Conservation (phyloP, 2,329 filamentous ascomycete genomes). For the Karstenula rhodostoma region DNA sequence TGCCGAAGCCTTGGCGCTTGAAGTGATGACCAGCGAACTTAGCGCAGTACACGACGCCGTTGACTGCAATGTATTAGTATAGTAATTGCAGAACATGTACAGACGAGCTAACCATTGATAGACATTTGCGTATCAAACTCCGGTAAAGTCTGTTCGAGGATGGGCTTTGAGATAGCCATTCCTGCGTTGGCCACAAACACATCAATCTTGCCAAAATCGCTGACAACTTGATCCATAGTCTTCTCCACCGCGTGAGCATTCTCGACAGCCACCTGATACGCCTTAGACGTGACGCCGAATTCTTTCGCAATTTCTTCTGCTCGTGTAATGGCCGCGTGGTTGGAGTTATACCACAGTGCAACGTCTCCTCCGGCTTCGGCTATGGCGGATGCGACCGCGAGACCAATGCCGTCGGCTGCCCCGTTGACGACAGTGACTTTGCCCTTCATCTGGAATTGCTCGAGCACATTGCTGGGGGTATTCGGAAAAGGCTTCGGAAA, state of each 20-base stretch:
- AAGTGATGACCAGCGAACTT: constrained; percentile 54
- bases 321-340: constrained; percentile 61
- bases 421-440: constrained; percentile 55
- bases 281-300: constrained; percentile 63
- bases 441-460: constrained; percentile 46
- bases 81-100: not conserved
- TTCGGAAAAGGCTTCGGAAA: constrained; percentile 34
- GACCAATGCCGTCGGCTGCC: constrained; percentile 65
- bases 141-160: constrained; percentile 53
- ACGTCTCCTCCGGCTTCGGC: constrained; percentile 55
- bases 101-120: not conserved
- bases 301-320: constrained; percentile 1
- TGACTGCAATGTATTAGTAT: constrained; percentile 43
- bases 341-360: constrained; percentile 54
- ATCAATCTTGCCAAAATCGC: constrained; percentile 73
- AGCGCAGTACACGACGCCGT: constrained; percentile 60
- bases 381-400: constrained; percentile 45
- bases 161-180: constrained; percentile 63
- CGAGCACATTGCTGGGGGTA: constrained; percentile 39
- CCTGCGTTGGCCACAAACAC: constrained; percentile 74
- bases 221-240: constrained; percentile 67
- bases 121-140: constrained; percentile 1
- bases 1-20: constrained; percentile 58
- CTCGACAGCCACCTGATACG: constrained; percentile 69
- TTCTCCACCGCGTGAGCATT: constrained; percentile 62